Base-by-base conservation (phyloP, 2,329 filamentous ascomycete species). In the Pseudocercospora eumusae region DNA sequence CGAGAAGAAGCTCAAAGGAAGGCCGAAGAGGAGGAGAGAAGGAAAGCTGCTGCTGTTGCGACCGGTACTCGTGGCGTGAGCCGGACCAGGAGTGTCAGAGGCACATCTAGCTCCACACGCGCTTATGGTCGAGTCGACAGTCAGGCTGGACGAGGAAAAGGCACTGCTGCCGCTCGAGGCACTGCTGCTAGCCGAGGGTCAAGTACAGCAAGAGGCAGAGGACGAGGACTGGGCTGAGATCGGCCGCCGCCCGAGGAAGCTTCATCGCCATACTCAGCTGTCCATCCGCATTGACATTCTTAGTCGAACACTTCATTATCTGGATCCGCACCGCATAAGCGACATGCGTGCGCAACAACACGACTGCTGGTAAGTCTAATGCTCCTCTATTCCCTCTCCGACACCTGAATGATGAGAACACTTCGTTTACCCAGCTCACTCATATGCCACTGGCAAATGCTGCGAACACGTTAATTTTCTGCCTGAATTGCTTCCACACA, bases 1-100 rank as follows among this genome's bases (percentile, higher is more conserved):
- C 84, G 87, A 57, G 91, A 92, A 67, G 81, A 79, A 64, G 80
- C 77, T 18, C 75, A 74, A 59, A 80, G 85, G 59, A 85, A 81
- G 60, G 82, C 83, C 15, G 87, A 68, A 63, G 80, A 78, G 62
- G 80, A 79, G 50, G 79, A 77, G 63, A 80, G 85, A 59, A 85
- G 82, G 59, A 83, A 82, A 31, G 86, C 89, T 66, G 67, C 79
- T 76, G 73, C 79, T 73, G 69, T 78, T 78, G 70, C 77, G 78
- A 63, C 65, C 42, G 59, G 74, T 71, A 52, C 67, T 72, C 64
- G 76, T 72, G 36, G 74, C 62, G 9, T 73, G 71, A 65, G 69
- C 70, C 59, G 74, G 72, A 66, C 56, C 69, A 74, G 62, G 60
- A 70, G 71, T 45, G 62, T 64, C 31, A 45, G 73, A 69, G 59